phyloP scores from a whole-genome alignment of 192 early-diverging fungal genomes.

The Cladochytrium replicatum region DNA sequence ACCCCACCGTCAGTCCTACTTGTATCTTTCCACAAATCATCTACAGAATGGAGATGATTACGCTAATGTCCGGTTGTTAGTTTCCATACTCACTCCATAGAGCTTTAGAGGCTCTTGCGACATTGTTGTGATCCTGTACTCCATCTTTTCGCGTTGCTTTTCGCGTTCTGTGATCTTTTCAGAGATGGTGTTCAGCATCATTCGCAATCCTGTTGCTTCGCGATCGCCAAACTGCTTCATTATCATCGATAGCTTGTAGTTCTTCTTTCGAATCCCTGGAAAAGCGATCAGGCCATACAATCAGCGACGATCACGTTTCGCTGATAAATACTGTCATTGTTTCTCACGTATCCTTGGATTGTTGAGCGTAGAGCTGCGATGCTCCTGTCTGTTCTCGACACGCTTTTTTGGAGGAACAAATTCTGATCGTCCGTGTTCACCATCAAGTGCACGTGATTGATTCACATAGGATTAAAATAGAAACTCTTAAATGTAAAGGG shows the following conservation, averaged over 20 bases:
- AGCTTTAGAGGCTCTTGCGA: slow-evolving; percentile 24
- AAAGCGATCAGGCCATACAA: too few species aligned
- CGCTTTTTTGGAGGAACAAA: too few species aligned
- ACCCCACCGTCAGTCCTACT: neutral
- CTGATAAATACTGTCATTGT: too few species aligned
- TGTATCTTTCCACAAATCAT: slow-evolving; percentile 11
- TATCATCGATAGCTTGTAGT: slow-evolving; percentile 20
- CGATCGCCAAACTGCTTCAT: slow-evolving; percentile 22
- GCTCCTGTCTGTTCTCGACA: too few species aligned
- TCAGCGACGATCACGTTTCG: too few species aligned
- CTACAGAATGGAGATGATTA: neutral
- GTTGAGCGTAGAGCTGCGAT: too few species aligned
- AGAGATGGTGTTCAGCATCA: slow-evolving; percentile 6
- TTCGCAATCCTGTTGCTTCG: slow-evolving; percentile 8
- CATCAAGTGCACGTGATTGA: too few species aligned
- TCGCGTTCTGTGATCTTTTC: slow-evolving; percentile 21
- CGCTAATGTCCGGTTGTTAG: neutral
- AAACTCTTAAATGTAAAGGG: too few species aligned
- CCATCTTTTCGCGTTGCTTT: slow-evolving; percentile 8
- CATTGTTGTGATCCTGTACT: slow-evolving; percentile 15
- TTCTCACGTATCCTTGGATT: too few species aligned
- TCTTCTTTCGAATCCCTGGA: slow-evolving; percentile 21
- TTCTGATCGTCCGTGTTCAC: too few species aligned
- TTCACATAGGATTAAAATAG: too few species aligned
- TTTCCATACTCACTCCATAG: slow-evolving; percentile 10